Evolutionary conservation across 2,329 filamentous ascomycete genomes (phyloP).

Genomic region (Gaeumannomyces sp.): DNA sequence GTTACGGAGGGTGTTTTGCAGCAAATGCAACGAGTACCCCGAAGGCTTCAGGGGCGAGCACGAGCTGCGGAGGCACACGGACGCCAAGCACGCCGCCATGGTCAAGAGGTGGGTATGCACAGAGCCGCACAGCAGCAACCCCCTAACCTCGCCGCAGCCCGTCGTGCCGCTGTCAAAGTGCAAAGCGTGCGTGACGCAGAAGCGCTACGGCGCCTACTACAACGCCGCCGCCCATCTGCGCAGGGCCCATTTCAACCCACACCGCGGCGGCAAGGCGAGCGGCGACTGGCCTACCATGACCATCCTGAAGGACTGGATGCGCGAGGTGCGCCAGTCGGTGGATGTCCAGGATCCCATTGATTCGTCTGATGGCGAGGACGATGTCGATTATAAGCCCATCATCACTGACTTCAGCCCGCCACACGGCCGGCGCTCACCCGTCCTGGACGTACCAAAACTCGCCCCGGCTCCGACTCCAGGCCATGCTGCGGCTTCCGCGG

Average conservation of each 20-base stretch:
- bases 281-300: conserved; percentile 50
- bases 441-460: conserved; percentile 21
- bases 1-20: conserved; percentile 66
- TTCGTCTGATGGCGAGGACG: conserved; percentile 47
- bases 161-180: conserved; percentile 61
- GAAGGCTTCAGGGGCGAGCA: conserved; percentile 78
- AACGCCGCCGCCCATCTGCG: conserved; percentile 89
- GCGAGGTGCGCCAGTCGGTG: conserved; percentile 47
- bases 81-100: conserved; percentile 53
- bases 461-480: conserved; percentile 21
- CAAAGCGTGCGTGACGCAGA: conserved; percentile 71
- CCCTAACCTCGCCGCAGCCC: conserved; percentile 52
- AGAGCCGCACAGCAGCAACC: conserved; percentile 47
- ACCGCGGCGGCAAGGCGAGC: conserved; percentile 48
- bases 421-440: conserved; percentile 20
- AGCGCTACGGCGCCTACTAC: conserved; percentile 70
- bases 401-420: conserved; percentile 20
- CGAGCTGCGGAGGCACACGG: conserved; percentile 66
- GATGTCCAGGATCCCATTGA: conserved; percentile 39
- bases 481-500: neutral
- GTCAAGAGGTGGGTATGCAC: conserved; percentile 55
- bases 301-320: conserved; percentile 57
- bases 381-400: conserved; percentile 29
- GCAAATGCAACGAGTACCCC: conserved; percentile 63
- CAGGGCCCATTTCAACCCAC: conserved; percentile 68